Evolutionary conservation across 495 filamentous ascomycete species (phyloP), one percentile per base, ranked within the genome.

Genomic region (Annulohypoxylon bovei): DNA sequence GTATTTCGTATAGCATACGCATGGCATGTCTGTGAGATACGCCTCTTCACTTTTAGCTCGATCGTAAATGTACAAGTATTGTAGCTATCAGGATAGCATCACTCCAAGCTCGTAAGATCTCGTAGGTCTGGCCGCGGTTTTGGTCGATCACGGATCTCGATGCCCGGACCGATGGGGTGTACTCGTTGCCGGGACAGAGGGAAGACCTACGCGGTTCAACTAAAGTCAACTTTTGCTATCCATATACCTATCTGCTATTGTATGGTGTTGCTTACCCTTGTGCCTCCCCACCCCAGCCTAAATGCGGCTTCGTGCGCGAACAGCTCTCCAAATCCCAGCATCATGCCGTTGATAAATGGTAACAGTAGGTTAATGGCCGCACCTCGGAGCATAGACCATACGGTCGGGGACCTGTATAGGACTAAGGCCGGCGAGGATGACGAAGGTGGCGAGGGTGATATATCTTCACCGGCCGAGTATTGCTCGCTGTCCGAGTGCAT

Each of bases 261-360:
- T 39, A 25, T 12, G 16, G 11, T 18, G 5, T 27, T 16, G 76
- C 86, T 53, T 87, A 98, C 95, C 88, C 94, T 94, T 68, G 95
- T 98, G 53, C 90, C 89, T 40, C 91, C 89, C 95, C 95, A 99
- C 47, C 95, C 95, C 60, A 97, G 83, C 70, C 93, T 85, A 75
- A 94, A 99, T 11, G 95, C 95, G 9, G 92, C 88, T 81, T 99
- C 95, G 77, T 99, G 94, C 58, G 95, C 95, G 77, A 98, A 91
- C 37, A 99, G 82, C 81, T 99, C 95, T 22, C 95, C 95, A 75
- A 99, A 97, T 4, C 95, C 95, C 59, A 99, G 81, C 95, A 99
- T 99, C 81, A 99, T 85, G 20, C 95, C 95, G 80, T 99, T 99
- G 72, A 99, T 88, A 68, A 99, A 99, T 0, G 95, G 95, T 2